A percentile compares a stretch with the other conserved stretches of the same genome.
phyloP scores from a whole-genome alignment of 768 basidiomycete species.

The Hemileccinum rubropunctum region DNA sequence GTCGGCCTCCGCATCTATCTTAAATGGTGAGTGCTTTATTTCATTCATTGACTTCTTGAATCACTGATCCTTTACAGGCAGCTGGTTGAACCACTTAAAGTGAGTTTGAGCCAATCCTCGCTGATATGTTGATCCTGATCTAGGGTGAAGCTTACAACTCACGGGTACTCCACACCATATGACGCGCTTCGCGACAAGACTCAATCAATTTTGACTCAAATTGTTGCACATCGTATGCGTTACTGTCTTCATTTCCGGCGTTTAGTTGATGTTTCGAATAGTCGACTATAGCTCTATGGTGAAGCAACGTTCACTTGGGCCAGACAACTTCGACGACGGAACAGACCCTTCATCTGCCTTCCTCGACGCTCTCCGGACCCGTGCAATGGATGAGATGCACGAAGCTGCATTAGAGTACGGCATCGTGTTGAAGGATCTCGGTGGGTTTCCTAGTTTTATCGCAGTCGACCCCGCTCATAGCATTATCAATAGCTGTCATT shows the following conservation, averaged over 20 bases:
- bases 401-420: conserved; percentile 81
- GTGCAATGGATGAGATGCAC: conserved; percentile 86
- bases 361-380: conserved; percentile 75
- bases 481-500: conserved; percentile 61
- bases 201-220: conserved; percentile 83
- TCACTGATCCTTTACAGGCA: conserved; percentile 34
- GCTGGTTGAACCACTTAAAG: conserved; percentile 49
- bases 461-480: conserved; percentile 1
- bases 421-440: conserved; percentile 77
- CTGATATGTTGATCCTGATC: conserved; percentile 38
- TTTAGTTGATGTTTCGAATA: conserved; percentile 17
- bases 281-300: conserved; percentile 62
- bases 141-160: conserved; percentile 62
- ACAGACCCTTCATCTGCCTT: conserved; percentile 71
- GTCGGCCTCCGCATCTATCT: conserved; percentile 82
- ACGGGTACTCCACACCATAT: conserved; percentile 83
- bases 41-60: neutral
- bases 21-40: conserved; percentile 53
- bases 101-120: conserved; percentile 7
- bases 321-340: conserved; percentile 70
- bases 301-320: conserved; percentile 77
- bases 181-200: conserved; percentile 79
- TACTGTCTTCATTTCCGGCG: neutral
- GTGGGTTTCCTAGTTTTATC: conserved; percentile 32
- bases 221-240: conserved; percentile 71